Base-by-base conservation (phyloP, 2,329 filamentous ascomycete genomes). In the Arthrobotrys sinensis region DNA sequence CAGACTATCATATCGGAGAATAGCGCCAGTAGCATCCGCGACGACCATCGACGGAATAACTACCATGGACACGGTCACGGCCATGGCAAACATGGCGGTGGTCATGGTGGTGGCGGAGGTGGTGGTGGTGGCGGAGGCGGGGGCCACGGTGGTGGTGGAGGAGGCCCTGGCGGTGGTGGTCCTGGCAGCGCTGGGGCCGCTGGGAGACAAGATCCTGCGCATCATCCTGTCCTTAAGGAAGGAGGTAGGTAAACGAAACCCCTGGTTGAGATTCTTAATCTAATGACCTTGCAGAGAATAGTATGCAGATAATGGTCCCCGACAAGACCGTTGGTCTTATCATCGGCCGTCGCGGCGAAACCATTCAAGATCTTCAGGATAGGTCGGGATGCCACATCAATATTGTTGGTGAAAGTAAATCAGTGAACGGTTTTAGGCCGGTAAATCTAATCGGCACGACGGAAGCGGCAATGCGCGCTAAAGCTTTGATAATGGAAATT, bases 321-420 rank as follows among this genome's bases (percentile, higher is more conserved):
- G 94, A 97, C 85, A 91, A 93, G 82, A 97, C 94, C 7, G 94
- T 97, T 77, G 94, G 94, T 64, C 87, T 97, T 53, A 97, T 97
- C 81, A 97, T 97, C 83, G 94, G 94, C n/a, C 92, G 94, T 81
- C 93, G 93, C 46, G 94, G 94, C 76, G 94, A 97, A 85, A 97
- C 94, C 0, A 97, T 97, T 82, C 91, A 93, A 82, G 94, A 97
- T 83, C 87, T 97, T 24, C 94, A 97, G 85, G 94, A 97, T 84
- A 89, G 93, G 79, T 96, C 92, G 82, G 93, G 92, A n/a, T 97
- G 94, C 84, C 94, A 97, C 84, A 93, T 97, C 84, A 97, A 97
- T 84, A 97, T 97, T 82, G 93, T 97, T 46, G 92, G 92, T 82
- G 94, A 97, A 85, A 93, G 93, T 81, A 96, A 97, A 87, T 97